Evolutionary conservation across 1,284 basidiomycete genomes (phyloP).

Genomic region (Puccinia coronata): DNA sequence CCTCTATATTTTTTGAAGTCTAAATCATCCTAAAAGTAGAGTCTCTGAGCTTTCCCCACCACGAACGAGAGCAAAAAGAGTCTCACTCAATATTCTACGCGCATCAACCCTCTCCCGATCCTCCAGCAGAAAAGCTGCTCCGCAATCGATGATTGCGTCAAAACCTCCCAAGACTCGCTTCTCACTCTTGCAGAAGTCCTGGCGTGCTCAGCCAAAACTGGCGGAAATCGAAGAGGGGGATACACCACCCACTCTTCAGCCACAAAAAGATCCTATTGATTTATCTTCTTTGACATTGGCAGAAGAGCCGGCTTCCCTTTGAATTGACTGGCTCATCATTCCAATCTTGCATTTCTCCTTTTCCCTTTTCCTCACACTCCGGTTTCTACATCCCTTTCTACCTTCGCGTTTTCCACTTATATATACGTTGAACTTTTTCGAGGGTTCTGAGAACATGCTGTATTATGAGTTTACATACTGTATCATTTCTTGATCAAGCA

Average conservation of each 20-base stretch:
- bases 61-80: not conserved
- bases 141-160: not conserved
- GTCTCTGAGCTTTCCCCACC: not conserved
- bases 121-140: not conserved
- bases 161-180: not conserved
- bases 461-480: too few species aligned
- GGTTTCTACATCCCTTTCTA: too few species aligned
- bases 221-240: not conserved
- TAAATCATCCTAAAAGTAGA: not conserved
- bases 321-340: too few species aligned
- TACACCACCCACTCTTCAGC: not conserved
- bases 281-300: too few species aligned
- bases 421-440: too few species aligned
- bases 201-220: not conserved
- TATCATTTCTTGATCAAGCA: too few species aligned
- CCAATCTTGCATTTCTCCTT: too few species aligned
- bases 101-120: not conserved
- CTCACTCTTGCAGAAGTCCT: not conserved
- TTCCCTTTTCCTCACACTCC: too few species aligned
- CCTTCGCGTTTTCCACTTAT: too few species aligned
- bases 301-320: too few species aligned
- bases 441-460: too few species aligned
- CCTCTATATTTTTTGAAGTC: too few species aligned
- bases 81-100: not conserved
- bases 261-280: not conserved